Evolutionary conservation across 2,329 filamentous ascomycete species (phyloP).

Genomic region (Alternaria gansuensis): DNA sequence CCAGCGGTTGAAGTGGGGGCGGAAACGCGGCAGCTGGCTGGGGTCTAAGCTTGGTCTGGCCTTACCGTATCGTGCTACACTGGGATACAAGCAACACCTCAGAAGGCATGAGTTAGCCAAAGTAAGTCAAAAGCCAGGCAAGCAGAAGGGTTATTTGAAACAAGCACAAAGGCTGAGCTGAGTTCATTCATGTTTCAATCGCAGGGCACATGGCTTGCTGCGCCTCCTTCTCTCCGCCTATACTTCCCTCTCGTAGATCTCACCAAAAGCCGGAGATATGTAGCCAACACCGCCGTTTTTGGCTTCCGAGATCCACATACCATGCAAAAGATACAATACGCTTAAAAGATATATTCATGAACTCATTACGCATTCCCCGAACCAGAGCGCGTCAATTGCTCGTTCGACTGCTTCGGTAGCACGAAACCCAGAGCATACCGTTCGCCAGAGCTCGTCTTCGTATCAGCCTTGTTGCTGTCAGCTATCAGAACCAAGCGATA

Average conservation of each 20-base stretch:
- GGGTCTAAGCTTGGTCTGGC: slow-evolving; percentile 11
- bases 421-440: slow-evolving; percentile 44
- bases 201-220: slow-evolving; percentile 26
- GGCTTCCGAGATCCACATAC: slow-evolving; percentile 1
- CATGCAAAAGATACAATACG: not conserved
- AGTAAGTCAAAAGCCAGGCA: not conserved
- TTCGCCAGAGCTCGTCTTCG: slow-evolving; percentile 36
- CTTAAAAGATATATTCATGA: not conserved
- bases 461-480: slow-evolving; percentile 38
- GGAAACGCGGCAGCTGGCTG: slow-evolving; percentile 5
- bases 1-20: slow-evolving; percentile 27
- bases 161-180: slow-evolving; percentile 16
- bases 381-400: not conserved
- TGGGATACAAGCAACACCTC: not conserved
- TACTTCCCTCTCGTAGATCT: slow-evolving; percentile 9
- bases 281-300: slow-evolving; percentile 7
- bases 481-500: slow-evolving; percentile 4
- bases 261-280: slow-evolving; percentile 16
- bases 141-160: not conserved
- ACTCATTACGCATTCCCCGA: slow-evolving; percentile 9
- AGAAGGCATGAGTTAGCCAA: not conserved
- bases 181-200: slow-evolving; percentile 13
- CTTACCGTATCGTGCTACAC: slow-evolving; percentile 10
- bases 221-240: slow-evolving; percentile 23
- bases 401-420: slow-evolving; percentile 35